Conservation (phyloP, 495 filamentous ascomycete genomes). For the Achaetomiella virescens region DNA sequence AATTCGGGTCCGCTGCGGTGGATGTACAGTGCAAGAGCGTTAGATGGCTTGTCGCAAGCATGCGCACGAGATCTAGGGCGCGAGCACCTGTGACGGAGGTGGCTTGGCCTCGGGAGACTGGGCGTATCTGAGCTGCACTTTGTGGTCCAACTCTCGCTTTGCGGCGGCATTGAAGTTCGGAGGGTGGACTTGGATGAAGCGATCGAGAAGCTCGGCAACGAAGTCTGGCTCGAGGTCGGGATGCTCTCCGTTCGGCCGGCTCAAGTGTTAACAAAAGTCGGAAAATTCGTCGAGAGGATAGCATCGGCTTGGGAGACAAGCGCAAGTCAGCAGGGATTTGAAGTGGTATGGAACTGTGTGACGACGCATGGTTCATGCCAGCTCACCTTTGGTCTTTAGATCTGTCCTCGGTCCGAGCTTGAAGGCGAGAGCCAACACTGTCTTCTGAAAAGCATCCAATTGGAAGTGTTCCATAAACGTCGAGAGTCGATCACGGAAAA, state of each 20-base stretch:
- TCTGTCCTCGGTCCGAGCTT: slow-evolving; percentile 71
- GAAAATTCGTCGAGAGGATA: slow-evolving; percentile 68
- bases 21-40: slow-evolving; percentile 67
- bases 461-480: slow-evolving; percentile 93
- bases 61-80: slow-evolving; percentile 68
- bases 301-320: slow-evolving; percentile 60
- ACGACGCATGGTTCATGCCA: neutral
- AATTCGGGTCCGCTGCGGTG: slow-evolving; percentile 64
- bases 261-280: slow-evolving; percentile 67
- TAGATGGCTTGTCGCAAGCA: slow-evolving; percentile 55
- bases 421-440: slow-evolving; percentile 81
- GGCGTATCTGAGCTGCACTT: slow-evolving; percentile 60
- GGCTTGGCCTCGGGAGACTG: slow-evolving; percentile 49
- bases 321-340: slow-evolving; percentile 22
- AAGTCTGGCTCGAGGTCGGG: slow-evolving; percentile 56
- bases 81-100: slow-evolving; percentile 64
- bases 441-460: slow-evolving; percentile 79
- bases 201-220: slow-evolving; percentile 71
- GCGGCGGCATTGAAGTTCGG: slow-evolving; percentile 71
- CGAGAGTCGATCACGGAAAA: slow-evolving; percentile 90
- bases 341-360: no score
- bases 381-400: slow-evolving; percentile 79
- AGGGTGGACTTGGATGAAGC: slow-evolving; percentile 74
- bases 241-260: slow-evolving; percentile 53
- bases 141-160: slow-evolving; percentile 59